These are phyloP conservation scores for Geotrichum macrosporum DNA, from an alignment of 1,139 yeast species.

Conservation along the genomic window DNA sequence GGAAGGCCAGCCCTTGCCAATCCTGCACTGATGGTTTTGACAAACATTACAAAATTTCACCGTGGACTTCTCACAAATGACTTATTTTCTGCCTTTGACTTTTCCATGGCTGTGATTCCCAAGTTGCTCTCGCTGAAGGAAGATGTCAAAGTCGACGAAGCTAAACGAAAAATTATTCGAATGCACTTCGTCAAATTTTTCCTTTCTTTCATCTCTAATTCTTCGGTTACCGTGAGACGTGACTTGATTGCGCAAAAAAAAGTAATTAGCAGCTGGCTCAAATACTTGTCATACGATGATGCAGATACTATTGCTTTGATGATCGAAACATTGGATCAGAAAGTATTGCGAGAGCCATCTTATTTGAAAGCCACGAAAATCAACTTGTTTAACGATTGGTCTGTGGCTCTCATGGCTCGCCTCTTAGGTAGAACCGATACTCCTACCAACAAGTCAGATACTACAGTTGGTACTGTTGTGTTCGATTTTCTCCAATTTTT, in stretches of 20 bases:
- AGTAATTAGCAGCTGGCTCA: constrained; percentile 63
- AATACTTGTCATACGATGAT: constrained; percentile 51
- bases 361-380: constrained; percentile 69
- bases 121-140: constrained; percentile 54
- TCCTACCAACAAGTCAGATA: constrained; percentile 30
- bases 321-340: constrained; percentile 47
- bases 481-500: constrained; percentile 50
- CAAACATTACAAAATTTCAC: constrained; percentile 48
- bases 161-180: constrained; percentile 47
- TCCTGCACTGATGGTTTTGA: constrained; percentile 56
- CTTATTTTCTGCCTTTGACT: constrained; percentile 63
- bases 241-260: constrained; percentile 57
- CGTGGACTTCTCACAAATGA: constrained; percentile 52
- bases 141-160: constrained; percentile 42
- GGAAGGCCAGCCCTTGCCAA: constrained; percentile 57
- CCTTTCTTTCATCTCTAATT: constrained; percentile 47
- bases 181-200: constrained; percentile 58
- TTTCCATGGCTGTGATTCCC: constrained; percentile 57
- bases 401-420: constrained; percentile 54
- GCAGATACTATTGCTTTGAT: constrained; percentile 43
- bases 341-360: constrained; percentile 55
- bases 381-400: constrained; percentile 73
- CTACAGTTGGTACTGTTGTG: constrained; percentile 30
- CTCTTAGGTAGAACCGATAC: constrained; percentile 44
- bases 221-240: constrained; percentile 54